These are phyloP conservation scores for Patellifolia procumbens DNA, from an alignment of 179 eudicot species.

Conservation along the genomic window DNA sequence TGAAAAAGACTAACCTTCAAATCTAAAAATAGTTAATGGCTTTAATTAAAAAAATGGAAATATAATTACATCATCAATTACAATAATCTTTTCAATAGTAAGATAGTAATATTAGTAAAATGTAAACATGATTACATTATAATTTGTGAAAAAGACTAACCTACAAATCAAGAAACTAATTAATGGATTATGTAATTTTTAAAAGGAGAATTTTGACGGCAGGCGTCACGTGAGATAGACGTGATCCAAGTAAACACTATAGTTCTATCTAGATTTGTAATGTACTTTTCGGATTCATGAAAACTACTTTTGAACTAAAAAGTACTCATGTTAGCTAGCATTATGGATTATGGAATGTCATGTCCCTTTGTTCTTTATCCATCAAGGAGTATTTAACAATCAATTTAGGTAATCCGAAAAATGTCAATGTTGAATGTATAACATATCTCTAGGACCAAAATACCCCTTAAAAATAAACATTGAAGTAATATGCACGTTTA, in stretches of 20 bases:
- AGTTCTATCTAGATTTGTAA: neutral
- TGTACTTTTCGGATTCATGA: neutral
- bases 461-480: neutral
- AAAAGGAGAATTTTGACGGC: neutral
- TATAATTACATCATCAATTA: too few relatives aligned
- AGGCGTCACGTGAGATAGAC: neutral
- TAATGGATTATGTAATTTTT: neutral
- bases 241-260: neutral
- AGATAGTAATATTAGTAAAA: neutral
- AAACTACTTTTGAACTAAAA: slow-evolving; percentile 4
- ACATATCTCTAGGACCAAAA: too few relatives aligned
- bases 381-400: slow-evolving; percentile 12
- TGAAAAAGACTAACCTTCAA: too few relatives aligned
- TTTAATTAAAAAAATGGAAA: too few relatives aligned
- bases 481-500: slow-evolving; percentile 1
- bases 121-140: neutral
- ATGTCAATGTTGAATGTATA: too few relatives aligned
- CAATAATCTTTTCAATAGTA: neutral
- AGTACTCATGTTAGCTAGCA: slow-evolving; percentile 1
- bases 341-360: neutral
- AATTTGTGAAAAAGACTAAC: neutral
- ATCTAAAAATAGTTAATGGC: too few relatives aligned
- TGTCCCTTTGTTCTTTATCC: neutral
- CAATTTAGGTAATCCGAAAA: slow-evolving; percentile 6
- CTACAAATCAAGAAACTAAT: neutral